These are phyloP conservation scores for Podila epigama DNA, from an alignment of 192 early-diverging fungal genomes.

Conservation along the genomic window DNA sequence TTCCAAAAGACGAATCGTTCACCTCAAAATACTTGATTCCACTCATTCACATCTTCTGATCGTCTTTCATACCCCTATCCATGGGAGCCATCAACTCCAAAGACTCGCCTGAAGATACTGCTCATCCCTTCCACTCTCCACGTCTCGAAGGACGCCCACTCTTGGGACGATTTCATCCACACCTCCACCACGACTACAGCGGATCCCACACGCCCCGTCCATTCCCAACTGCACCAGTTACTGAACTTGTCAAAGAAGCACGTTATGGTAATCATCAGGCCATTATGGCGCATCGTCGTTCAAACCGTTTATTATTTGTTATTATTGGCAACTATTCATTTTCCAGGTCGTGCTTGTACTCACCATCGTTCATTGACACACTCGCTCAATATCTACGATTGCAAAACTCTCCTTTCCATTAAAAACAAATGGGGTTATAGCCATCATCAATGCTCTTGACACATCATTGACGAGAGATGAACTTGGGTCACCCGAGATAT, in stretches of 20 bases:
- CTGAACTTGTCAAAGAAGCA: constrained; percentile 30
- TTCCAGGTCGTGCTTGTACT: too few relatives aligned
- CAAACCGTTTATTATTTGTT: background rate
- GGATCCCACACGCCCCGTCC: constrained; percentile 6
- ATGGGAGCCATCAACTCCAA: constrained; percentile 20
- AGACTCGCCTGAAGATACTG: background rate
- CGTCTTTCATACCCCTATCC: background rate
- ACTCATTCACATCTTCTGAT: too few relatives aligned
- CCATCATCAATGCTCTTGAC: constrained; percentile 43
- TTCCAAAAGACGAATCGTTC: too few relatives aligned
- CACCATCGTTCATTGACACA: too few relatives aligned
- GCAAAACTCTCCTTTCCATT: too few relatives aligned
- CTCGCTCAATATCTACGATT: too few relatives aligned
- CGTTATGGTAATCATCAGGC: constrained; percentile 23
- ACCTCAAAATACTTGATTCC: too few relatives aligned
- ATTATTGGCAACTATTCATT: background rate
- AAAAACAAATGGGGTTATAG: too few relatives aligned
- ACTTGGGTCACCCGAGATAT: constrained; percentile 49
- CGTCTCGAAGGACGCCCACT: constrained; percentile 7
- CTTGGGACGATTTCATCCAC: background rate
- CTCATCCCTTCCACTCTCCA: constrained; percentile 10
- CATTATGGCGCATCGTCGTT: background rate
- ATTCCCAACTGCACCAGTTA: constrained; percentile 46
- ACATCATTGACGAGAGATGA: constrained; percentile 36
- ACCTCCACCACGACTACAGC: constrained; percentile 7